phyloP scores from a whole-genome alignment of 768 basidiomycete species.

The Chlorophyllum brunneum region DNA sequence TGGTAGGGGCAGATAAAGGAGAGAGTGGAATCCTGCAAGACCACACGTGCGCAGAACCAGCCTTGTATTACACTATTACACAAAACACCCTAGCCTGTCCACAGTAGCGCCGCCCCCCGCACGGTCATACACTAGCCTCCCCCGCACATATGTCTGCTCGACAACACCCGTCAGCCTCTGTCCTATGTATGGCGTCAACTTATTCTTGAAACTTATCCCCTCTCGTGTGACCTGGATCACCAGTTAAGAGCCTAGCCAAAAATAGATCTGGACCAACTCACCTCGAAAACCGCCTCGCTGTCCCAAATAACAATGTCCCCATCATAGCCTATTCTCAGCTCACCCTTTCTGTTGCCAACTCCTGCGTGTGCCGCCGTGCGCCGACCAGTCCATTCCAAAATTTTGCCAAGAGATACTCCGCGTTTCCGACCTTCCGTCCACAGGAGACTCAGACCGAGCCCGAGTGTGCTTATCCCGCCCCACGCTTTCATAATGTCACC shows the following conservation, averaged over 20 bases:
- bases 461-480: slow-evolving; percentile 93
- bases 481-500: slow-evolving; percentile 88
- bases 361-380: slow-evolving; percentile 80
- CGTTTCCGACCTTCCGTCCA: slow-evolving; percentile 79
- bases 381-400: slow-evolving; percentile 73
- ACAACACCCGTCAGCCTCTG: slow-evolving; percentile 67
- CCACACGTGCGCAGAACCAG: slow-evolving; percentile 8
- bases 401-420: slow-evolving; percentile 52
- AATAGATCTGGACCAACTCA: slow-evolving; percentile 16
- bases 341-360: slow-evolving; percentile 66
- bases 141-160: slow-evolving; percentile 76
- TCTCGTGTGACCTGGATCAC: slow-evolving; percentile 64
- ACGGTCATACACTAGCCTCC: slow-evolving; percentile 58
- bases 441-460: slow-evolving; percentile 81
- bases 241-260: background rate
- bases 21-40: slow-evolving; percentile 5
- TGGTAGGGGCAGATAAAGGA: background rate
- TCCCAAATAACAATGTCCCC: slow-evolving; percentile 90
- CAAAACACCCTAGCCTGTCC: slow-evolving; percentile 32
- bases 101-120: slow-evolving; percentile 28
- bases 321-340: slow-evolving; percentile 68
- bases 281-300: slow-evolving; percentile 36
- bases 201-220: slow-evolving; percentile 86
- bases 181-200: slow-evolving; percentile 87
- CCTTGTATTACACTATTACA: slow-evolving; percentile 21